Evolutionary conservation across 257 asterid genomes (phyloP).

Genomic region (Solanum piurae): DNA sequence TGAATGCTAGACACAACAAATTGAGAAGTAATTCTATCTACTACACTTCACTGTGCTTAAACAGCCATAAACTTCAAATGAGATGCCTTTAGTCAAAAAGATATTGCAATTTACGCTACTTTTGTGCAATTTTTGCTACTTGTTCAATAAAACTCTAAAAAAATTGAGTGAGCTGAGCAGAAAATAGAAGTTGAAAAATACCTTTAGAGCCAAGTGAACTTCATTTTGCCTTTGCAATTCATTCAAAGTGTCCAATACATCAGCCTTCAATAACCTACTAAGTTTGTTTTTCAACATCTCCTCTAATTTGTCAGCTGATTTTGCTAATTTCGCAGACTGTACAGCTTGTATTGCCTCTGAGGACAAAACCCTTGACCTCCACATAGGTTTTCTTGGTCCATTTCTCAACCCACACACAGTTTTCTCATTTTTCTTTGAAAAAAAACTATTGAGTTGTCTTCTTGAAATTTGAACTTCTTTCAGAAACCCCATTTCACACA

Average conservation of each 20-base stretch:
- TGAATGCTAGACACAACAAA: not conserved
- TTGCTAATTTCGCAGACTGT: conserved; percentile 56
- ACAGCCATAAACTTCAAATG: not conserved
- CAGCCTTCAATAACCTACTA: conserved; percentile 60
- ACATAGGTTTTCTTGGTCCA: conserved; percentile 56
- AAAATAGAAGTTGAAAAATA: not conserved
- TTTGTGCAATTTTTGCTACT: too few species aligned
- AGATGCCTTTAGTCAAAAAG: not conserved
- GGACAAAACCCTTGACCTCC: conserved; percentile 61
- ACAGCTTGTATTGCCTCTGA: conserved; percentile 71
- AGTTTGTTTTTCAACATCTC: conserved; percentile 32
- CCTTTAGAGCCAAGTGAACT: conserved; percentile 45
- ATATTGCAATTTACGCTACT: not conserved
- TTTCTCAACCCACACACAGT: conserved; percentile 47
- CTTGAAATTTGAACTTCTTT: conserved; percentile 2
- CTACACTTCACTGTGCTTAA: not conserved
- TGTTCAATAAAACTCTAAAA: not conserved
- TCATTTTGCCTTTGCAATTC: conserved; percentile 72
- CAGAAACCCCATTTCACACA: conserved; percentile 7
- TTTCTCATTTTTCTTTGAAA: not conserved
- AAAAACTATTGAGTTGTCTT: not conserved
- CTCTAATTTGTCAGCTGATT: conserved; percentile 31
- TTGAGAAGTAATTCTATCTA: not conserved
- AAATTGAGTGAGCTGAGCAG: not conserved
- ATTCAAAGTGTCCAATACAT: conserved; percentile 44